Evolutionary conservation across 2,329 filamentous ascomycete species (phyloP).

Genomic region (Penicillium sp.): DNA sequence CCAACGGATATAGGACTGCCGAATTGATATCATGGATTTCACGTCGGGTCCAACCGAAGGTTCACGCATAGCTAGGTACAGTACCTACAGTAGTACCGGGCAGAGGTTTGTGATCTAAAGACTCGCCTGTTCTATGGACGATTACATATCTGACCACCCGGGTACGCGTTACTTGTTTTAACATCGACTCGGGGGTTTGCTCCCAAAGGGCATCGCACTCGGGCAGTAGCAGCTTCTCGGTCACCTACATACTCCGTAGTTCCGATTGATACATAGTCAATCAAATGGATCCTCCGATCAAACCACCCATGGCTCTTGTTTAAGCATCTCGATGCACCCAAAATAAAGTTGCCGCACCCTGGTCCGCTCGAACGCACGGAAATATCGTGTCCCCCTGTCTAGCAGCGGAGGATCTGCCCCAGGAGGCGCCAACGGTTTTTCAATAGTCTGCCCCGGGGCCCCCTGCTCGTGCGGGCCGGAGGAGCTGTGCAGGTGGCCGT

Average conservation of each 20-base stretch:
- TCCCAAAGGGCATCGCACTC: background rate
- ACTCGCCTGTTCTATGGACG: too few species aligned
- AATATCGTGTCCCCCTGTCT: conserved; percentile 20
- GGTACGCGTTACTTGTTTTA: too few species aligned
- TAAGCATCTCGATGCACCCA: background rate
- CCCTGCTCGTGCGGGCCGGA: background rate
- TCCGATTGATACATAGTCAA: background rate
- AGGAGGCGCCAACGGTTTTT: conserved; percentile 21
- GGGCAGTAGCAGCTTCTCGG: background rate
- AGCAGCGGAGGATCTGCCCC: conserved; percentile 21
- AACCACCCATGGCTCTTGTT: too few species aligned
- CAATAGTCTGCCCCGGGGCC: background rate
- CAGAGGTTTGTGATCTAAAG: too few species aligned
- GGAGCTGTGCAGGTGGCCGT: background rate
- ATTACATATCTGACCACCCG: too few species aligned
- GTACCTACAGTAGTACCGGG: too few species aligned
- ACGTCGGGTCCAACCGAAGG: too few species aligned
- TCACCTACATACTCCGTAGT: too few species aligned
- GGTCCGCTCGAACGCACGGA: conserved; percentile 16
- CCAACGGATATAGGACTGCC: background rate
- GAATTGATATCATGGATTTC: too few species aligned
- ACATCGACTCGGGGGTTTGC: too few species aligned
- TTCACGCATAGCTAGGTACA: too few species aligned
- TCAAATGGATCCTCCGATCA: background rate
- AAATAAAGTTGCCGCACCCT: conserved; percentile 29